Base-by-base conservation (phyloP, 2,329 filamentous ascomycete species). In the Aspergillus aculeatus region DNA sequence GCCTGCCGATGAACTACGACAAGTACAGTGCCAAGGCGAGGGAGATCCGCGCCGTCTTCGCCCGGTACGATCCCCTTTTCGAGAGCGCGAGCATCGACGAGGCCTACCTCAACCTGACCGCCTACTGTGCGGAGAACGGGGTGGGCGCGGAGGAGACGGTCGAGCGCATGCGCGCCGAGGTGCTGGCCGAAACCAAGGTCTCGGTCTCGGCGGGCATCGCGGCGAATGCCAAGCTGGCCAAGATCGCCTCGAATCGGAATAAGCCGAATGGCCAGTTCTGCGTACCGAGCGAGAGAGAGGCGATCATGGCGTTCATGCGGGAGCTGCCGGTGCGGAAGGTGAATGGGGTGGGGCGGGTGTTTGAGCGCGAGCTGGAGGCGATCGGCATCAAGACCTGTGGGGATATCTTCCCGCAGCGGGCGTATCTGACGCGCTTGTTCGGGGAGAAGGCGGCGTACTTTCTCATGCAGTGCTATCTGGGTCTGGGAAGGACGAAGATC, bases 81-180 rank as follows among this genome's bases (percentile, higher is more conserved):
- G 92, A 98, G 74, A 96, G 90, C 68, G 92, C 94, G 0, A 96
- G 92, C 71, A 93, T 96, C 64, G 95, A 99, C 68, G 95, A 99
- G 75, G 95, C 95, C 0, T 99, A 97, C 71, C 81, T 99, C 29
- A 98, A 99, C 69, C 90, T 99, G 60, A 98, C 95, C 0, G 81
- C 88, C 54, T 98, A 96, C 72, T 96, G 94, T 70, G 67, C 78
- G 11, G 83, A 86, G 35, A 87, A 93, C 62, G 71, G 83, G 11
- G 82, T 94, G 71, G 80, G 77, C 0, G 88, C 94, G 0, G 87
- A 89, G 50, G 88, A 91, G 31, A 90, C 83, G 0, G 90, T 97
- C 12, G 82, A 86, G 49, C 87, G 93, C 67, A 86, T 98, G 79
- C 86, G 95, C 10, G 81, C 82, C 11, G 87, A 96, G 69, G 86